phyloP scores from a whole-genome alignment of 2,329 filamentous ascomycete genomes.

The Penicillium sumatraense region DNA sequence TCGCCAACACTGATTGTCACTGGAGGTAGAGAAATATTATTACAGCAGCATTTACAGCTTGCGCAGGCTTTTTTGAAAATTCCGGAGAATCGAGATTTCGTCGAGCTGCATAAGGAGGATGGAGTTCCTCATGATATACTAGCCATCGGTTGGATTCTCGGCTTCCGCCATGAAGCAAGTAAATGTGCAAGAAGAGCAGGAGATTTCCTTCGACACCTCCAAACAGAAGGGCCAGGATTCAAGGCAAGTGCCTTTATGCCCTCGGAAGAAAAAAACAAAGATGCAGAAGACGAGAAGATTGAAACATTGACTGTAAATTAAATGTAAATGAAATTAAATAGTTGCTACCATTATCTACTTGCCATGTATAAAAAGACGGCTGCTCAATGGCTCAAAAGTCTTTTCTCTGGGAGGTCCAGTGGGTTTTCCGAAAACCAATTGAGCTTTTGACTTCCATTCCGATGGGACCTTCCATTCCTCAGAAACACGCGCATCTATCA shows the following conservation, averaged over 20 bases:
- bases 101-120: slow-evolving; percentile 18
- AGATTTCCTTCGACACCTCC: slow-evolving; percentile 12
- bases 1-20: slow-evolving; percentile 24
- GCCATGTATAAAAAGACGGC: slow-evolving; percentile 12
- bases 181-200: slow-evolving; percentile 18
- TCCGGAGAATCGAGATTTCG: slow-evolving; percentile 7
- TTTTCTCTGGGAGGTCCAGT: slow-evolving; percentile 8
- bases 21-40: slow-evolving; percentile 18
- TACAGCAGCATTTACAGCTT: slow-evolving; percentile 12
- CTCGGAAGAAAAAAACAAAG: not conserved
- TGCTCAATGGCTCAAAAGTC: slow-evolving; percentile 20
- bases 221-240: not conserved
- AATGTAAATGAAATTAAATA: too few relatives aligned
- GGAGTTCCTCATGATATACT: slow-evolving; percentile 20
- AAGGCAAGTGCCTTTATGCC: not conserved
- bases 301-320: not conserved
- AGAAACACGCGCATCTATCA: slow-evolving; percentile 72
- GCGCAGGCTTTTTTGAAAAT: slow-evolving; percentile 6
- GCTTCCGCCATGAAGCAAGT: slow-evolving; percentile 16
- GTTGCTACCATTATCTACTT: too few relatives aligned
- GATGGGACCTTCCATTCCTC: slow-evolving; percentile 68
- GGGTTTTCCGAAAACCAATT: slow-evolving; percentile 71
- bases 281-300: not conserved
- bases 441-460: slow-evolving; percentile 74
- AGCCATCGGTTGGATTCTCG: slow-evolving; percentile 23